Evolutionary conservation across 1,284 basidiomycete species (phyloP).

Genomic region (Salmacisia buchloeana): DNA sequence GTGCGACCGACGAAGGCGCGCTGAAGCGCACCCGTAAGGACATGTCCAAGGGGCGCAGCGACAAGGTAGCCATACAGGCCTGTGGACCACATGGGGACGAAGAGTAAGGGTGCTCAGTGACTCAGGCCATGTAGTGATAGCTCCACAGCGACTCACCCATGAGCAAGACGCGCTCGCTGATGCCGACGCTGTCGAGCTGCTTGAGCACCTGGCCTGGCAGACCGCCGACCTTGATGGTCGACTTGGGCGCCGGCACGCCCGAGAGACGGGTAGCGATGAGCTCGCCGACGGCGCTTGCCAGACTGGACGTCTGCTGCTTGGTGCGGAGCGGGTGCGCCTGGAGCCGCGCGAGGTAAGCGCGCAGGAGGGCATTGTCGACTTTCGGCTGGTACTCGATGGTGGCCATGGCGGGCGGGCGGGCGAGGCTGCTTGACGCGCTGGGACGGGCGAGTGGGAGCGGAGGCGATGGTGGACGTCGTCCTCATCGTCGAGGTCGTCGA

Average conservation of each 20-base stretch:
- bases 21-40: constrained; percentile 61
- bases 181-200: constrained; percentile 24
- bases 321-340: constrained; percentile 9
- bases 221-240: background rate
- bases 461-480: too few relatives aligned
- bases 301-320: background rate
- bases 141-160: background rate
- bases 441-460: too few relatives aligned
- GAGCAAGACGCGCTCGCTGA: constrained; percentile 26
- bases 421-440: too few relatives aligned
- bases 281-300: constrained; percentile 2
- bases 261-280: background rate
- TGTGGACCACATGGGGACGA: background rate
- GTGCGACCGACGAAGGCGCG: constrained; percentile 70
- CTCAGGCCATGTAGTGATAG: background rate
- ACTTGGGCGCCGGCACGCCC: background rate
- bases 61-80: constrained; percentile 70
- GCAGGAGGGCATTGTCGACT: constrained; percentile 1
- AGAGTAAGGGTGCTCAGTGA: background rate
- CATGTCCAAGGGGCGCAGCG: constrained; percentile 75
- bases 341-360: background rate
- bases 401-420: too few relatives aligned
- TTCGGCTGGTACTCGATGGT: constrained; percentile 9
- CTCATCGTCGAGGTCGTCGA: too few relatives aligned
- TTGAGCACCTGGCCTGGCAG: background rate